Base-by-base conservation (phyloP, 805 yeast species). In the Yarrowia bubula region DNA sequence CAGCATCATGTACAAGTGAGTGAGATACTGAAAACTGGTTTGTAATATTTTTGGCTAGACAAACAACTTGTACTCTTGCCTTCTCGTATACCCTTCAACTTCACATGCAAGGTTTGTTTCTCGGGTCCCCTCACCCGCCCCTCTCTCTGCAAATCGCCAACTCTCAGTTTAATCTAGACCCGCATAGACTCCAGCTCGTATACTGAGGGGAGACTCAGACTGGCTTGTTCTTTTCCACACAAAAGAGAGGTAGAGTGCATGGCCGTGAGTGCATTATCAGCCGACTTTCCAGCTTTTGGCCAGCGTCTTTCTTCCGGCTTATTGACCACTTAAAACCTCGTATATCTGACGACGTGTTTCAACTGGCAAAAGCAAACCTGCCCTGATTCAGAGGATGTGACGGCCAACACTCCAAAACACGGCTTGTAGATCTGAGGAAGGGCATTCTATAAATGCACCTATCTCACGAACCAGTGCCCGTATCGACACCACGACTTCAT, bases 171-270 rank as follows among this genome's bases (percentile, higher is more conserved):
- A 44, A 28, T 44, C 14, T 28, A 31, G 8, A n/a, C 5, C 13
- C 8, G 10, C 38, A 15, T 32, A 32, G 53, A 32, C 53, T 47
- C 33, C 15, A 38, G 2, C 53, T 47, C 53, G 53, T 47, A 47
- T 47, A 32, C 39, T 47, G 53, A 46, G 53, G 53, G 53, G 53
- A 22, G n/a, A n/a, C n/a, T n/a, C n/a, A n/a, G n/a, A n/a, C n/a
- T 22, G 28, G 5, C 28, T 22, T 22, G 28, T 22, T 22, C 4
- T 22, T 22, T 22, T 22, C 4, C 28, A 22, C 28, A 22, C 3
- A 22, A 22, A 22, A 22, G 28, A 3, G 28, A 3, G 28, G 28
- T 3, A 5, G 9, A 8, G 48, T 32, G 28, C 28, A 32, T 14
- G 33, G 33, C 15, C 14, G 8, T 6, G 8, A 8, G 15, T 28